Evolutionary conservation across 202 grass and related monocot species (phyloP).

Genomic region (Zizania palustris): DNA sequence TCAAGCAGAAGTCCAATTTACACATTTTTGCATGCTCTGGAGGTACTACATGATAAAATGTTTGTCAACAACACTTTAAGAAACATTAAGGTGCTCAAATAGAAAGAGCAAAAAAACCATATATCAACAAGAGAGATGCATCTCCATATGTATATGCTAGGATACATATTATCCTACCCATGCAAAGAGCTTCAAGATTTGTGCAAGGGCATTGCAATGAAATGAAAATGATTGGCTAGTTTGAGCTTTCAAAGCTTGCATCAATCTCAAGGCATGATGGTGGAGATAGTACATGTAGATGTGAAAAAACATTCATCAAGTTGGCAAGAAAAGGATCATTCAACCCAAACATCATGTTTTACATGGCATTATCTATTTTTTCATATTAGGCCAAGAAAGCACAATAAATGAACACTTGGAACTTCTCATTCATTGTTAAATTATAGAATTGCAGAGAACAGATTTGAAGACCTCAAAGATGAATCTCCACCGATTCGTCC

Average conservation of each 20-base stretch:
- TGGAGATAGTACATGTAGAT: neutral
- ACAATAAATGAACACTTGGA: neutral
- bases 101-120: constrained; percentile 3
- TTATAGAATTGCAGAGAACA: constrained; percentile 38
- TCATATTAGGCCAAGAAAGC: neutral
- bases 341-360: constrained; percentile 8
- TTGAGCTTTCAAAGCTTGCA: neutral
- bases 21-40: neutral
- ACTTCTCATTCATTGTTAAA: constrained; percentile 19
- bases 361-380: neutral
- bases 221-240: neutral
- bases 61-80: too few species aligned
- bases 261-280: neutral
- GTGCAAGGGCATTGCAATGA: neutral
- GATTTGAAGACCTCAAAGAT: constrained; percentile 74
- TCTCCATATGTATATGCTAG: neutral
- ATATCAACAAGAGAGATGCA: neutral
- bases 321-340: neutral
- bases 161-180: neutral
- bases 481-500: constrained; percentile 93
- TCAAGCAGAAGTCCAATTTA: constrained; percentile 4
- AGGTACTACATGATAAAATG: constrained; percentile 1
- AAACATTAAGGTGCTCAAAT: constrained; percentile 24
- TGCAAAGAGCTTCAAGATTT: neutral
- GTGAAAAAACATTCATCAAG: neutral